Percentiles rank a stretch among this genome's conserved stretches.
These are phyloP conservation scores for Acacia melanoxylon DNA, from an alignment of 306 rosid genomes.

Conservation along the genomic window DNA sequence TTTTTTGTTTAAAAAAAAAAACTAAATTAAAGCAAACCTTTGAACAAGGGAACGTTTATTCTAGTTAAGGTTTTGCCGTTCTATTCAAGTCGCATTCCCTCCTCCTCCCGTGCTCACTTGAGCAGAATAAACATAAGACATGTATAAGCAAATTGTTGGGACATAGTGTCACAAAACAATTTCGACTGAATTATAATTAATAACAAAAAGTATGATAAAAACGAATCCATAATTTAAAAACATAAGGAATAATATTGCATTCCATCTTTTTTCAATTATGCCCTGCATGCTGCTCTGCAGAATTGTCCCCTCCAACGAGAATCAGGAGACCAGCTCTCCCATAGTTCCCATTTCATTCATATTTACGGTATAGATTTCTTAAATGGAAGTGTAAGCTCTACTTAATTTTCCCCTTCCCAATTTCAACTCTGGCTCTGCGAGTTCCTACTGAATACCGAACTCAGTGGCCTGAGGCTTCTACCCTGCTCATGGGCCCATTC, in stretches of 20 bases:
- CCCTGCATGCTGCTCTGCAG: background rate
- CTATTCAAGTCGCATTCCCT: background rate
- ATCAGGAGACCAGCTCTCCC: background rate
- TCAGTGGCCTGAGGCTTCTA: conserved; percentile 54
- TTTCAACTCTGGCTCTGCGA: conserved; percentile 54
- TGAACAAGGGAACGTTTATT: background rate
- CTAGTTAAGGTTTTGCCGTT: background rate
- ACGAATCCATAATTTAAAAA: conserved; percentile 10
- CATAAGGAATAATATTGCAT: background rate
- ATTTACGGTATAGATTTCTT: conserved; percentile 35
- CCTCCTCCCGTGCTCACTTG: background rate
- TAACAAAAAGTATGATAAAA: conserved; percentile 8
- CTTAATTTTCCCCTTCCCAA: conserved; percentile 56
- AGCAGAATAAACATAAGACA: background rate
- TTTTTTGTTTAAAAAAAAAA: too few species aligned
- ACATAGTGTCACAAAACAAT: background rate
- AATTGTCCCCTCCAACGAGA: background rate
- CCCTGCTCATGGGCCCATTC: conserved; percentile 32
- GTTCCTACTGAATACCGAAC: conserved; percentile 55
- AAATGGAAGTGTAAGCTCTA: conserved; percentile 14
- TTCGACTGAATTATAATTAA: conserved; percentile 18
- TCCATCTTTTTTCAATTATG: background rate
- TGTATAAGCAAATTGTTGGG: background rate
- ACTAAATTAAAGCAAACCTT: too few species aligned
- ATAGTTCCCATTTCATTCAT: background rate